A percentile compares a stretch with the other conserved stretches of the same genome.
phyloP scores from a whole-genome alignment of 179 eudicot genomes.

The Beta lomatogona region DNA sequence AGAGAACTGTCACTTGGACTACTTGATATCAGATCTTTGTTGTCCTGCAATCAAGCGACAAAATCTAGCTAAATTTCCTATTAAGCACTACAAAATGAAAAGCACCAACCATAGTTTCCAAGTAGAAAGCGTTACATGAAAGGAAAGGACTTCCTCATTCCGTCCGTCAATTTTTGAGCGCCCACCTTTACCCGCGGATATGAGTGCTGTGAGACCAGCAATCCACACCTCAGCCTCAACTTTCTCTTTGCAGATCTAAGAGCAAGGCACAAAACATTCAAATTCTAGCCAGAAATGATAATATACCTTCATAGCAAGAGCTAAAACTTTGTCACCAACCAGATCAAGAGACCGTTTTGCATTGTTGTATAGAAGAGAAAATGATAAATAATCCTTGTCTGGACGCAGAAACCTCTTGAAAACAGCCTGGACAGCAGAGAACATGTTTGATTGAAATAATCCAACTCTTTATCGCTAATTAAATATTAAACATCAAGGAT shows the following conservation, averaged over 20 bases:
- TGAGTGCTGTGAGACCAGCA: conserved; percentile 81
- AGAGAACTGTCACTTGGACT: conserved; percentile 77
- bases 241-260: conserved; percentile 97
- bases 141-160: conserved; percentile 79
- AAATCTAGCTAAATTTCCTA: not conserved
- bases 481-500: not conserved
- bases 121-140: conserved; percentile 51
- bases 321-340: conserved; percentile 52
- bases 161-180: conserved; percentile 95
- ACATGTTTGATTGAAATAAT: conserved; percentile 6
- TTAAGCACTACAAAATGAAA: conserved; percentile 2
- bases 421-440: conserved; percentile 61
- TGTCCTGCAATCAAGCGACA: conserved; percentile 58
- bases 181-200: conserved; percentile 75
- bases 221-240: conserved; percentile 97
- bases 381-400: conserved; percentile 90
- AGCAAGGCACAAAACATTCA: conserved; percentile 24
- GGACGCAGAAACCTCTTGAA: conserved; percentile 86
- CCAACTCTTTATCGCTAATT: not conserved
- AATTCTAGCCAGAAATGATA: conserved; percentile 8
- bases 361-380: conserved; percentile 88
- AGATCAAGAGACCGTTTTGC: conserved; percentile 92
- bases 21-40: conserved; percentile 63
- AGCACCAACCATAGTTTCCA: not conserved
- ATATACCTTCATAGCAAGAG: conserved; percentile 6